Percentiles rank a stretch among this genome's conserved stretches.
Evolutionary conservation across 78 protist species (phyloP).

Genomic region (slime mould (Dictyostelium discoideum)): DNA sequence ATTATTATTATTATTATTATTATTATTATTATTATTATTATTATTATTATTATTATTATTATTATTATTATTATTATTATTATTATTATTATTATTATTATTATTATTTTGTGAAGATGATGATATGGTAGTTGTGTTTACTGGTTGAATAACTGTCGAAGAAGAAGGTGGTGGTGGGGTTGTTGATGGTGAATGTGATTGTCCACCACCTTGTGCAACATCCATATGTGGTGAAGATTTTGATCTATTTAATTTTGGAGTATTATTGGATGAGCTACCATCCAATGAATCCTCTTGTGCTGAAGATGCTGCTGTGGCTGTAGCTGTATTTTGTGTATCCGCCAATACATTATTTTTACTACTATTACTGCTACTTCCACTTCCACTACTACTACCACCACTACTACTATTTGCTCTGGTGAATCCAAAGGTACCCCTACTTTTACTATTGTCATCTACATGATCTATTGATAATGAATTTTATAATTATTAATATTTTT

Average conservation of each 20-base stretch:
- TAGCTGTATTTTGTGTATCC: slow-evolving; percentile 12
- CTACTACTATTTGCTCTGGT: background rate
- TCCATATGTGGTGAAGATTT: slow-evolving; percentile 75
- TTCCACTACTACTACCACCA: background rate
- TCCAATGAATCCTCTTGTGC: background rate
- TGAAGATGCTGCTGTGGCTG: background rate
- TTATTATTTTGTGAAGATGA: background rate
- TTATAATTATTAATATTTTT: background rate
- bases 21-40: background rate
- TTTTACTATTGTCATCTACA: slow-evolving; percentile 11
- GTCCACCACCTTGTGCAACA: background rate
- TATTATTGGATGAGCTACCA: background rate
- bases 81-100: background rate
- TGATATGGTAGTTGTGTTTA: background rate
- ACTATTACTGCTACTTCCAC: background rate
- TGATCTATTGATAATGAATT: background rate
- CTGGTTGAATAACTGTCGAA: background rate
- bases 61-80: background rate
- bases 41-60: background rate
- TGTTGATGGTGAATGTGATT: background rate
- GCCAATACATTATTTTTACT: background rate
- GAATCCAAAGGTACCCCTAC: background rate
- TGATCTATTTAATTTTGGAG: slow-evolving; percentile 63
- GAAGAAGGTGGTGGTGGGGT: background rate
- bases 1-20: background rate